Evolutionary conservation across 1,139 yeast genomes (phyloP).

Genomic region (Debaryomyces coudertii): DNA sequence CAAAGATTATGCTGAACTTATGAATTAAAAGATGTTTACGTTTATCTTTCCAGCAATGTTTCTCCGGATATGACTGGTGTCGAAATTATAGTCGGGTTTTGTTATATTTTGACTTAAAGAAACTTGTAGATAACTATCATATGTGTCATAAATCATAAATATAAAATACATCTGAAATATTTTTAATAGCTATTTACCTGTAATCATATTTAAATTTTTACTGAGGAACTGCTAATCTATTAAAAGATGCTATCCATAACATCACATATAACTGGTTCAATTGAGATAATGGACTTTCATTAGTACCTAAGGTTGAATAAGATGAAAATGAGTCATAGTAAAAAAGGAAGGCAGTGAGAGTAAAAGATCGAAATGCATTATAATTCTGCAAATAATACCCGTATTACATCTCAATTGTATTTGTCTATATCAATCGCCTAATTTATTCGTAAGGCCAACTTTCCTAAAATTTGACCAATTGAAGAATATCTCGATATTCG

Average conservation of each 20-base stretch:
- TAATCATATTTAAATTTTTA: too few species aligned
- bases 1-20: slow-evolving; percentile 24
- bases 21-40: slow-evolving; percentile 26
- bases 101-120: not conserved
- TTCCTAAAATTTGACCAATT: too few species aligned
- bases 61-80: not conserved
- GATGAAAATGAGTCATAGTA: too few species aligned
- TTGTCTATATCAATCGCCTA: too few species aligned
- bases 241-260: not conserved
- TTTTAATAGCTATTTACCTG: too few species aligned
- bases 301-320: not conserved
- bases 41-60: slow-evolving; percentile 19
- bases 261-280: not conserved
- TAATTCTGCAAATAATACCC: too few species aligned
- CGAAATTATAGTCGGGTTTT: not conserved
- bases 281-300: not conserved
- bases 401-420: too few species aligned
- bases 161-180: not conserved
- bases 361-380: too few species aligned
- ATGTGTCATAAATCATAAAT: not conserved
- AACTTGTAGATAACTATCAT: not conserved
- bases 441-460: too few species aligned
- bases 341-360: too few species aligned
- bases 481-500: too few species aligned
- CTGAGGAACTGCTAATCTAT: not conserved